Conservation (phyloP, 1,284 basidiomycete species). For the Vanrija sp. region DNA sequence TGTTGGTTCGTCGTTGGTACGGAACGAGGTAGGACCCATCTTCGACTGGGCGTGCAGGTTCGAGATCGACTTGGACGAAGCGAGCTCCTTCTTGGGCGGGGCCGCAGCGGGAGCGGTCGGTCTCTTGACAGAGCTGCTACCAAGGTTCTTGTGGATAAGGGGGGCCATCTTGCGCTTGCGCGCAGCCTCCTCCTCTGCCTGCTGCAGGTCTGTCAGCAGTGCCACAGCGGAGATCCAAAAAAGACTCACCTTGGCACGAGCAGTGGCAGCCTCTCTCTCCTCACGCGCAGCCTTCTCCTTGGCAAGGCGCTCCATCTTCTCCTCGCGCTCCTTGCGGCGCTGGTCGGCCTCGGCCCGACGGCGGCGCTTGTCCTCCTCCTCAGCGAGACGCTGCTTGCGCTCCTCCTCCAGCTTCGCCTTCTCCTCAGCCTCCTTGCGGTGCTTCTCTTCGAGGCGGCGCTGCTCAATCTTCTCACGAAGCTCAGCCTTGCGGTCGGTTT, state of each 20-base stretch:
- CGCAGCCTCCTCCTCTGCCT: constrained; percentile 41
- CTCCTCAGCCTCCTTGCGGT: constrained; percentile 75
- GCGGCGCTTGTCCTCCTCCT: constrained; percentile 65
- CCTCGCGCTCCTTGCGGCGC: constrained; percentile 45
- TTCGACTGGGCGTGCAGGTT: constrained; percentile 12
- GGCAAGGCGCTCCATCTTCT: constrained; percentile 20
- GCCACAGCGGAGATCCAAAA: neutral
- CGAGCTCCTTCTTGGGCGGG: constrained; percentile 22
- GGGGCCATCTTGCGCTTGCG: constrained; percentile 48
- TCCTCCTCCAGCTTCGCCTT: constrained; percentile 57
- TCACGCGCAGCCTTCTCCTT: constrained; percentile 39
- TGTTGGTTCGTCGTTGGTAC: constrained; percentile 24
- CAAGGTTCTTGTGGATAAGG: constrained; percentile 20
- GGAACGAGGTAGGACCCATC: constrained; percentile 25
- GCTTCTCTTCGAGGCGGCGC: constrained; percentile 63
- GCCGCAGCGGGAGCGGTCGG: constrained; percentile 1
- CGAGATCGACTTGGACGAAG: constrained; percentile 7
- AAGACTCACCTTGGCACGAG: constrained; percentile 26
- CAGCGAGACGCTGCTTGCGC: constrained; percentile 40
- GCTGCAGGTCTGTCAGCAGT: constrained; percentile 2
- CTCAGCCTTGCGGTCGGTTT: constrained; percentile 69
- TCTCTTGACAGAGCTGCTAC: constrained; percentile 10
- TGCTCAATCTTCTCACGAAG: constrained; percentile 74
- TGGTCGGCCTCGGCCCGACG: constrained; percentile 37
- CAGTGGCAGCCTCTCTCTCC: constrained; percentile 29